Evolutionary conservation across 2,329 filamentous ascomycete genomes (phyloP), one percentile per base, ranked within the genome.

Genomic region (Cordyceps cicadae): DNA sequence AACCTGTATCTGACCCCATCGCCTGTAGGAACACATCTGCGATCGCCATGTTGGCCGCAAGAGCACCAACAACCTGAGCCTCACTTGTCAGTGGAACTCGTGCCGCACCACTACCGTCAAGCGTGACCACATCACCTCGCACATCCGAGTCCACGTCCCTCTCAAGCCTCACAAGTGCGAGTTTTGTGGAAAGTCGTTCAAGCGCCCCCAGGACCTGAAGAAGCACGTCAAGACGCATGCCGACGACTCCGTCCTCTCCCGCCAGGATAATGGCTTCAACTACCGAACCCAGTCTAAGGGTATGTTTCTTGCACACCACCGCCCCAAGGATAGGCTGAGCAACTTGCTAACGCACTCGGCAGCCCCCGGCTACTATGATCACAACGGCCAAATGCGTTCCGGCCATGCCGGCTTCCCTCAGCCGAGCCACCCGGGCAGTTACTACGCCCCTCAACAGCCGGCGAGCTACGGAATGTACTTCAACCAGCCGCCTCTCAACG

Each of bases 151-250:
- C 59, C 94, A 99, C 74, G 93, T 99, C n/a, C 94, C 94, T 1
- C 81, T 99, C 63, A 99, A 99, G 82, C 94, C 94, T 67, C 94
- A 99, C 80, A 97, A 97, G 77, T 99, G 94, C 75, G 92, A 97
- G 72, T 96, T 97, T 77, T 99, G 94, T 72, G 91, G 91, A 72
- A 99, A 99, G 81, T 92, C 92, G 1, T 99, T 99, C 83, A 99
- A 99, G 85, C 89, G 94, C 39, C 94, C 94, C 2, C 94, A 99
- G 78, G 94, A 99, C 79, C 76, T 99, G 69, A 97, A 99, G 86
- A 99, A 99, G 81, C 94, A 99, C 74, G 92, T 97, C 76, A 99
- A 97, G 86, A 97, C 93, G 5, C 93, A 97, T 72, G 93, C 93
- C 68, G 93, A 97, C 71, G 93, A 97, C 76, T 95, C 92, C 48